phyloP scores from a whole-genome alignment of 1,284 basidiomycete genomes.

The Cystobasidium slooffiae region DNA sequence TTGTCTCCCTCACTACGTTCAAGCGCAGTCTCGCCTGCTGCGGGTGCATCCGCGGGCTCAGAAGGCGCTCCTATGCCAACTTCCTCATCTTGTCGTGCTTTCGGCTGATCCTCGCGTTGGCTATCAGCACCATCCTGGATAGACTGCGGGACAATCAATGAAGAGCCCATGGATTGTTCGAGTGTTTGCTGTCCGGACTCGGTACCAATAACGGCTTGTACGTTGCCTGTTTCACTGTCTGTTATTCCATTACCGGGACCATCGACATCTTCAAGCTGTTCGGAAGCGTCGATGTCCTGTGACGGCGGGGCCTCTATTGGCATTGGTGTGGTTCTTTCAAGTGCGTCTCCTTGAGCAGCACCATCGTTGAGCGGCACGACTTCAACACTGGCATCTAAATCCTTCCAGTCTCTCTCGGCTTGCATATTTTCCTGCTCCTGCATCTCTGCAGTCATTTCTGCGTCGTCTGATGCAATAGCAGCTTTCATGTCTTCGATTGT shows the following conservation, averaged over 20 bases:
- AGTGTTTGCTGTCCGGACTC: constrained; percentile 8
- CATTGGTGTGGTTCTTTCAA: neutral
- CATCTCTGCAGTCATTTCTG: constrained; percentile 42
- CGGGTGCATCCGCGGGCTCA: neutral
- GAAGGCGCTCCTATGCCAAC: neutral
- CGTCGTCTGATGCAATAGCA: constrained; percentile 20
- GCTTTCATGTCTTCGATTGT: constrained; percentile 34
- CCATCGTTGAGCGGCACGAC: constrained; percentile 4
- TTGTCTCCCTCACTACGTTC: constrained; percentile 7
- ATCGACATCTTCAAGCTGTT: constrained; percentile 11
- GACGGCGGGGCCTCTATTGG: neutral
- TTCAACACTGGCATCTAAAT: constrained; percentile 19
- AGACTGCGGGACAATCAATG: no score
- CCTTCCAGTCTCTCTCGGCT: constrained; percentile 37
- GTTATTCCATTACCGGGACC: constrained; percentile 3
- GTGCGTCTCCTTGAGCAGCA: neutral
- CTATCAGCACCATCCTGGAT: neutral
- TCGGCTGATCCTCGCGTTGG: neutral
- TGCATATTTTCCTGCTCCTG: constrained; percentile 28
- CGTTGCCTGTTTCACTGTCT: neutral
- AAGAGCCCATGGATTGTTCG: neutral
- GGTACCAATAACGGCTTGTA: neutral
- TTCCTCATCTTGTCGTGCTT: neutral
- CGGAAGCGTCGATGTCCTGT: neutral
- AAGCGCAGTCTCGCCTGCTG: neutral